A percentile compares a stretch with the other conserved stretches of the same genome.
These are phyloP conservation scores for Coemansia sp. DNA, from an alignment of 192 early-diverging fungal genomes.

Conservation along the genomic window DNA sequence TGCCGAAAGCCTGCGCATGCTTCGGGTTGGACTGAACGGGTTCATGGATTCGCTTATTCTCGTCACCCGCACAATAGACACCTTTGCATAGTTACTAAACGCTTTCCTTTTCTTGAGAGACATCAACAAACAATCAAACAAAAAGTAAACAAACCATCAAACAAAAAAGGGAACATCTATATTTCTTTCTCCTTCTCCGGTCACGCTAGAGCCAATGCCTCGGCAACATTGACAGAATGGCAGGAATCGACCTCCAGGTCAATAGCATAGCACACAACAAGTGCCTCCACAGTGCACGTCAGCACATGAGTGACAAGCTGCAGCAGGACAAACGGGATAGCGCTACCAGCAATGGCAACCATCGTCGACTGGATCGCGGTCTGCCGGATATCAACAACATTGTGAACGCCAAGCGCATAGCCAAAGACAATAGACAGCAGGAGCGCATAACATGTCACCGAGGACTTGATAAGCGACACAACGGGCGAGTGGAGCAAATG, in stretches of 20 bases:
- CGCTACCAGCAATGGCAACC: constrained; percentile 35
- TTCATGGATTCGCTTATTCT: constrained; percentile 55
- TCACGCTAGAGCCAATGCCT: constrained; percentile 37
- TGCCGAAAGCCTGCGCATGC: constrained; percentile 29
- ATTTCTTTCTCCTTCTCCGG: neutral
- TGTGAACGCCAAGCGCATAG: constrained; percentile 33
- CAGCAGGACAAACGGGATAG: constrained; percentile 44
- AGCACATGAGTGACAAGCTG: constrained; percentile 49
- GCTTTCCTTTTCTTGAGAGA: neutral
- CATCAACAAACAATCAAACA: constrained; percentile 1
- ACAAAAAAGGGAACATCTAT: neutral
- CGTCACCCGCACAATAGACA: constrained; percentile 39
- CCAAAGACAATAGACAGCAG: constrained; percentile 40
- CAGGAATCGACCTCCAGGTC: constrained; percentile 48
- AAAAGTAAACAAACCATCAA: constrained; percentile 1
- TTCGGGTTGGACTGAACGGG: constrained; percentile 47
- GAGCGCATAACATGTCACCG: constrained; percentile 47
- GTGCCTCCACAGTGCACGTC: constrained; percentile 42
- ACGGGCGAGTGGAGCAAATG: constrained; percentile 48
- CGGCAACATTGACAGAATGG: constrained; percentile 46
- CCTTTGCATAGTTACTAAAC: constrained; percentile 15
- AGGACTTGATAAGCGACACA: constrained; percentile 46
- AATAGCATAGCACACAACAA: constrained; percentile 53
- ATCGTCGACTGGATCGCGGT: constrained; percentile 22
- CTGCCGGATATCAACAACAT: constrained; percentile 16